Conservation (phyloP, 495 filamentous ascomycete genomes). For the Pseudevernia furfuracea region DNA sequence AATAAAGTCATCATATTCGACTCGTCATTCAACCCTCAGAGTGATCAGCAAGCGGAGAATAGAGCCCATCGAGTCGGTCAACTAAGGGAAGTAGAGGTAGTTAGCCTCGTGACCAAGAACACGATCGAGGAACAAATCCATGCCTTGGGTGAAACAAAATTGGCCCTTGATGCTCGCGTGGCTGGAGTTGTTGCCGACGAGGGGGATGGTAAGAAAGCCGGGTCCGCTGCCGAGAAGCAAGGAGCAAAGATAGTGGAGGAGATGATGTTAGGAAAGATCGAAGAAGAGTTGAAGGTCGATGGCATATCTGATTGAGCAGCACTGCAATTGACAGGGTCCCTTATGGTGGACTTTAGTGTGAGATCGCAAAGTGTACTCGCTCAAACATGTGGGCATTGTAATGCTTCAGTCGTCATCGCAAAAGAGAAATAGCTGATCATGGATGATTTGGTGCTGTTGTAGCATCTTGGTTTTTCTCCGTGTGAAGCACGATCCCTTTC, state of each 20-base stretch:
- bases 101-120: conserved; percentile 67
- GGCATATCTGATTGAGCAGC: conserved; percentile 7
- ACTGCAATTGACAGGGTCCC: not conserved
- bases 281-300: conserved; percentile 19
- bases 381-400: not conserved
- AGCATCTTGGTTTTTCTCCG: not conserved
- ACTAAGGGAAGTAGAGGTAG: conserved; percentile 77
- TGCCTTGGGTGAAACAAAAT: conserved; percentile 79
- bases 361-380: not conserved
- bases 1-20: conserved; percentile 99
- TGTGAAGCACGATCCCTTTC: not conserved
- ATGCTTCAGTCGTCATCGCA: not conserved
- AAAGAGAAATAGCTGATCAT: not conserved
- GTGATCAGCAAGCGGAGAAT: conserved; percentile 94
- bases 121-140: conserved; percentile 94
- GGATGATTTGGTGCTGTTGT: not conserved
- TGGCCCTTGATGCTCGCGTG: conserved; percentile 84
- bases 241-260: conserved; percentile 56
- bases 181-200: conserved; percentile 49
- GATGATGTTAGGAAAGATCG: conserved; percentile 47
- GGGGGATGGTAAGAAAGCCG: conserved; percentile 31
- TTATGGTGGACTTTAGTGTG: not conserved
- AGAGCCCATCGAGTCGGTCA: conserved; percentile 93
- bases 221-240: conserved; percentile 42
- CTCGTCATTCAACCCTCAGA: conserved; percentile 90